A percentile compares a stretch with the other conserved stretches of the same genome.
phyloP scores from a whole-genome alignment of 371 early-diverging fungal genomes.

The Lichtheimia ramosa region DNA sequence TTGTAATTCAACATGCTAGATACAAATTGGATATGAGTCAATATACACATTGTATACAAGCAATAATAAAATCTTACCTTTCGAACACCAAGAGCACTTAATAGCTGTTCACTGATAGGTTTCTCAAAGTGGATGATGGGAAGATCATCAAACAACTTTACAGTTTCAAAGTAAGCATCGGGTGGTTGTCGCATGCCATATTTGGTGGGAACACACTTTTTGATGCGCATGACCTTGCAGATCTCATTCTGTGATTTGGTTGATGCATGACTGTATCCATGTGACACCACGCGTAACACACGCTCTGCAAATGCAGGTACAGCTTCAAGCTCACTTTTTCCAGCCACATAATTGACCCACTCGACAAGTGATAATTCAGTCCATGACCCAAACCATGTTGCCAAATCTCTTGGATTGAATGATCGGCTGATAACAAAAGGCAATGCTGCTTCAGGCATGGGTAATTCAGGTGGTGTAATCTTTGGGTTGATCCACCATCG shows the following conservation, averaged over 20 bases:
- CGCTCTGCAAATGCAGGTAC: constrained; percentile 68
- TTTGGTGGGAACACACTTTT: constrained; percentile 73
- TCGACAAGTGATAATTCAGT: constrained; percentile 60
- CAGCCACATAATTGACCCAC: constrained; percentile 63
- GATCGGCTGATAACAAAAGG: constrained; percentile 66
- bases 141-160: constrained; percentile 84
- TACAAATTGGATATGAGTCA: background rate
- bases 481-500: constrained; percentile 64
- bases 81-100: constrained; percentile 79
- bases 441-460: constrained; percentile 60
- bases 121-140: constrained; percentile 65
- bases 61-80: constrained; percentile 41
- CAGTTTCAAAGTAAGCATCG: constrained; percentile 78
- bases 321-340: constrained; percentile 48
- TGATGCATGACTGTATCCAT: constrained; percentile 49
- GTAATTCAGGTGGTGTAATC: constrained; percentile 59
- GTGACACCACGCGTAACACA: constrained; percentile 54
- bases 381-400: constrained; percentile 57
- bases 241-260: constrained; percentile 44
- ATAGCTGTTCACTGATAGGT: constrained; percentile 56
- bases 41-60: background rate
- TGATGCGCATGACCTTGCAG: constrained; percentile 41
- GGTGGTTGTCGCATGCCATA: constrained; percentile 68
- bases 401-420: constrained; percentile 59
- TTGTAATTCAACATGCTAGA: constrained; percentile 82